Conservation (phyloP, 1,139 yeast genomes). For the Yamadazyma conglobata region DNA sequence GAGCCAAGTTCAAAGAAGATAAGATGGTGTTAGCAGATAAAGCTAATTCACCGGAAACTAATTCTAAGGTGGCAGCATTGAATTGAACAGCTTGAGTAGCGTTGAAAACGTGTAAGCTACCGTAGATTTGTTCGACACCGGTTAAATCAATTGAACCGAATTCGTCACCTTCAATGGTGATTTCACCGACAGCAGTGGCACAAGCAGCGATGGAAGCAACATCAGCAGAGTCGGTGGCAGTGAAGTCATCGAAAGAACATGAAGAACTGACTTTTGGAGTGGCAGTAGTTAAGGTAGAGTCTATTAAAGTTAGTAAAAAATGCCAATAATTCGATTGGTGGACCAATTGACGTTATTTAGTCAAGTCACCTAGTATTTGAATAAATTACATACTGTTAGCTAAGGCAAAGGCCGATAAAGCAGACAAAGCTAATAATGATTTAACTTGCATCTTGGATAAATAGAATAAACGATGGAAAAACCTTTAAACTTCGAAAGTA, state of each 20-base stretch:
- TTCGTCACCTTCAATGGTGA: constrained; percentile 59
- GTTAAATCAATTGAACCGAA: constrained; percentile 56
- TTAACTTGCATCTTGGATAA: constrained; percentile 46
- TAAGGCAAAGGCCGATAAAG: constrained; percentile 44
- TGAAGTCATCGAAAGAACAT: constrained; percentile 52
- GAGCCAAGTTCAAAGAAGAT: constrained; percentile 68
- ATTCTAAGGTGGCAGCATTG: constrained; percentile 73
- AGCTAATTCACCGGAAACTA: constrained; percentile 67
- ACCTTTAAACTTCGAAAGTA: constrained; percentile 7
- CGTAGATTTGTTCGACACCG: constrained; percentile 65
- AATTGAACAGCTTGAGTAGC: constrained; percentile 61
- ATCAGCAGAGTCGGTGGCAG: constrained; percentile 76
- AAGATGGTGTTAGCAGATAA: constrained; percentile 67
- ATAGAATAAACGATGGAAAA: constrained; percentile 3
- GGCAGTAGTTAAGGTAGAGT: constrained; percentile 49
- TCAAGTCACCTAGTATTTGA: too few species aligned
- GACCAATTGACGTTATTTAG: too few species aligned
- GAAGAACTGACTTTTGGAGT: constrained; percentile 52
- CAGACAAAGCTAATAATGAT: constrained; percentile 43
- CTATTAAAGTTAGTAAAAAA: constrained; percentile 11
- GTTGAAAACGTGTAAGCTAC: constrained; percentile 65
- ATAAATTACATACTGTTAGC: constrained; percentile 43
- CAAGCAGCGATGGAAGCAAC: constrained; percentile 73
- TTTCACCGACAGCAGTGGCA: constrained; percentile 76
- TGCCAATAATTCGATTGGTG: too few species aligned